Base-by-base conservation (phyloP, 345 rosid species). In the Heritiera littoralis region DNA sequence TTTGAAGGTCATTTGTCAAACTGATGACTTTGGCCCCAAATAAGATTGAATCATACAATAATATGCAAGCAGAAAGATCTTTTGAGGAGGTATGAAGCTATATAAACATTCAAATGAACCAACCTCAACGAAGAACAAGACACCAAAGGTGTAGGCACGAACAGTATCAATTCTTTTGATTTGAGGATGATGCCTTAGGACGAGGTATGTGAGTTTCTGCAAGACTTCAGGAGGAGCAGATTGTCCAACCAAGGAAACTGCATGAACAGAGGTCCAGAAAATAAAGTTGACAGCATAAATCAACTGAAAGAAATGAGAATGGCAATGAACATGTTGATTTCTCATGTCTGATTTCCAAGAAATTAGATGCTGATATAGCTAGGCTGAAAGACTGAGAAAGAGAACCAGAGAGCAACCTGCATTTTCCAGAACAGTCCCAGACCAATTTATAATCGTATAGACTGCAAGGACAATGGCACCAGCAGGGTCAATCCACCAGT, bases 401-500 rank as follows among this genome's bases (percentile, higher is more conserved):
- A 18, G 56, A 51, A 18, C 9, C 6, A 43, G 45, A 58, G 65
- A 54, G 0, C 23, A 79, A 94, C 97, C 91, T 81, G 98, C 97
- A 81, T 92, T 95, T 85, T 95, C 98, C 84, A 91, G 70, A 38
- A 95, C 98, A 18, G 97, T 92, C 18, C 83, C 88, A 1, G 98
- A 95, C 97, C 99, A 95, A 73, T 92, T 92, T 72, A 85, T 18
- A 23, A 95, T 93, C 30, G 97, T 95, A 81, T 95, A 95, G 4
- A 95, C 59, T 60, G 97, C 99, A 72, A 93, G 93, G 66, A 89
- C 52, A 58, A 91, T 89, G 32, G 98, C 98, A 78, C 96, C 99
- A 38, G 77, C 76, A 1, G 98, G 97, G 69, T 95, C 99, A n/a
- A 95, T 91, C 98, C 97, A 95, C 99, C 94, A 95, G 72, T 81